A percentile compares a stretch with the other conserved stretches of the same genome.
Evolutionary conservation across 2,329 filamentous ascomycete genomes (phyloP).

Genomic region (Claviceps paspali): DNA sequence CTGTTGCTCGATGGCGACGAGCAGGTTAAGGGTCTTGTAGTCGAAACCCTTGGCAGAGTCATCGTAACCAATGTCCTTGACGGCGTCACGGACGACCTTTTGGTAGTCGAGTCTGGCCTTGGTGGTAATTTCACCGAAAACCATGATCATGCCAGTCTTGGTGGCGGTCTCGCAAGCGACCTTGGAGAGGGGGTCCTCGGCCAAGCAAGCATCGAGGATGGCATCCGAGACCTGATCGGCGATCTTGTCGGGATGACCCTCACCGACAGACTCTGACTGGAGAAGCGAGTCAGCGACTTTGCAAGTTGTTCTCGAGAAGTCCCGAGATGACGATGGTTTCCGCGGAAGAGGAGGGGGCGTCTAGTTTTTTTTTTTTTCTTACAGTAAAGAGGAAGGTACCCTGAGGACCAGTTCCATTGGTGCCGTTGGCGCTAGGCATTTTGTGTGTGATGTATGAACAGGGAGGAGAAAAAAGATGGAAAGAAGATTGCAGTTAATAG

Average conservation of each 20-base stretch:
- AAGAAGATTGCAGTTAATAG: not conserved
- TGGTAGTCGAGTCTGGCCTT: constrained; percentile 95
- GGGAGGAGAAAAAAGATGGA: constrained; percentile 4
- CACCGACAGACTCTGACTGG: constrained; percentile 73
- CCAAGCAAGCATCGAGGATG: constrained; percentile 93
- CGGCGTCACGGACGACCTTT: constrained; percentile 81
- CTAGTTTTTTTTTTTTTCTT: constrained; percentile 14
- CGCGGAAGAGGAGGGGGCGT: no score
- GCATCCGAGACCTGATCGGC: constrained; percentile 97
- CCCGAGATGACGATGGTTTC: no score
- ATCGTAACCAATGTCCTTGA: constrained; percentile 99
- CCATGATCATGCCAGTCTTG: constrained; percentile 99
- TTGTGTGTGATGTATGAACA: constrained; percentile 7
- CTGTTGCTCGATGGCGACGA: constrained; percentile 98
- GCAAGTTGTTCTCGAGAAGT: not conserved
- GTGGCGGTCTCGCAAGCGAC: constrained; percentile 98
- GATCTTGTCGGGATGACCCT: constrained; percentile 93
- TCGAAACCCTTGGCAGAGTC: constrained; percentile 95
- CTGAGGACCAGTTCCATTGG: constrained; percentile 27
- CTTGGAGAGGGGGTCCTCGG: constrained; percentile 93
- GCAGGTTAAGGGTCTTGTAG: constrained; percentile 98
- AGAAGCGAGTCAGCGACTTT: constrained; percentile 10
- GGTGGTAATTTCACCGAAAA: constrained; percentile 97
- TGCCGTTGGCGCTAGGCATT: constrained; percentile 42
- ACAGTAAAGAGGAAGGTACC: constrained; percentile 76